Evolutionary conservation across 345 rosid genomes (phyloP).

Genomic region (Syzygium grande): DNA sequence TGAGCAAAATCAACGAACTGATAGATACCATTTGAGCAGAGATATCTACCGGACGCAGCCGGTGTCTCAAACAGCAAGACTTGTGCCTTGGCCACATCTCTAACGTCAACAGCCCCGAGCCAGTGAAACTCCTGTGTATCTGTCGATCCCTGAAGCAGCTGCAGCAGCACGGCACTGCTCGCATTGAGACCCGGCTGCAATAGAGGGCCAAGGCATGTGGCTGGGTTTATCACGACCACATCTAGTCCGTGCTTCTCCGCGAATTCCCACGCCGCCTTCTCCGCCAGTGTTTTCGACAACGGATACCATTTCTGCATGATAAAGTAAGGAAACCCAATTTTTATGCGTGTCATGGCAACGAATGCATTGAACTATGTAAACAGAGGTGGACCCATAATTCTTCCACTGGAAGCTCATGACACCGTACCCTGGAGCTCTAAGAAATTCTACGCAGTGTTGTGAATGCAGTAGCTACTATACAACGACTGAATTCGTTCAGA

Average conservation of each 20-base stretch:
- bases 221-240: conserved; percentile 66
- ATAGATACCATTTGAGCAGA: conserved; percentile 73
- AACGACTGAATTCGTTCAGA: background rate
- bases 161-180: conserved; percentile 60
- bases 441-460: background rate
- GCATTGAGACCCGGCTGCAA: conserved; percentile 70
- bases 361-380: background rate
- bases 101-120: conserved; percentile 76
- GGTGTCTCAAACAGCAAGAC: conserved; percentile 49
- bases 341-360: background rate
- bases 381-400: background rate
- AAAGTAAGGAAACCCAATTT: background rate
- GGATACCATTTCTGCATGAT: conserved; percentile 68
- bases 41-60: conserved; percentile 60
- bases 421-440: background rate
- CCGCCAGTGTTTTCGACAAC: conserved; percentile 74
- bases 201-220: conserved; percentile 66
- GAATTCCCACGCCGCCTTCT: conserved; percentile 74
- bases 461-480: background rate
- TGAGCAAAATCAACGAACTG: conserved; percentile 66
- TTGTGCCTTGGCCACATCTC: conserved; percentile 66
- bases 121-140: conserved; percentile 68
- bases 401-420: background rate
- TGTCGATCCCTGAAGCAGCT: conserved; percentile 53
- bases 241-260: conserved; percentile 51